Conservation (phyloP, 768 basidiomycete genomes). For the Auriscalpium vulgare region DNA sequence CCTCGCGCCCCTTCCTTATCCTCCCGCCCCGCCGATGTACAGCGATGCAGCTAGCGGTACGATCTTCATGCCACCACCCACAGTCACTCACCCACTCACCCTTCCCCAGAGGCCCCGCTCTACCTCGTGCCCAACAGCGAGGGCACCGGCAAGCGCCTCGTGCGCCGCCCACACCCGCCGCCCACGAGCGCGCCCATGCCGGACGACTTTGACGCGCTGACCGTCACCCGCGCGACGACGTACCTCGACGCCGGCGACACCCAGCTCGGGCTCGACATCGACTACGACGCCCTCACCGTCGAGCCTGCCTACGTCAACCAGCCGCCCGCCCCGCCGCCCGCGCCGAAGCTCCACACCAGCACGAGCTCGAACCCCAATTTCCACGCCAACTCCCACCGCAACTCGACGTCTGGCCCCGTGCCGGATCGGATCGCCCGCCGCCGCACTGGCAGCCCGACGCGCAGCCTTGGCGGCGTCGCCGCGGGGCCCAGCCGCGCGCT, state of each 20-base stretch:
- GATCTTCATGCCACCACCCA: neutral
- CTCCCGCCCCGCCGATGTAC: conserved; percentile 6
- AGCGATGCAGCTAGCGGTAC: conserved; percentile 15
- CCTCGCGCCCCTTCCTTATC: no score
- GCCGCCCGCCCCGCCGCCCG: neutral
- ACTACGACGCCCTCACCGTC: conserved; percentile 13
- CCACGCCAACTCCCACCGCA: no score
- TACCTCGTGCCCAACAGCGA: conserved; percentile 34
- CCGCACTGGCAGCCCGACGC: conserved; percentile 10
- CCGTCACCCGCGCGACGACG: conserved; percentile 14
- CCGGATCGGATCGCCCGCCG: neutral
- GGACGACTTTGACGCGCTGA: conserved; percentile 34
- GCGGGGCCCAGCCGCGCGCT: neutral
- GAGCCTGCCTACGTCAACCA: neutral
- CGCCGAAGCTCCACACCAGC: neutral
- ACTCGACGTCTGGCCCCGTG: no score
- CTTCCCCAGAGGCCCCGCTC: conserved; percentile 7
- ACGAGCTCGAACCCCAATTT: neutral
- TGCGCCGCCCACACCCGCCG: conserved; percentile 31
- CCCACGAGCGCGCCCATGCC: conserved; percentile 31
- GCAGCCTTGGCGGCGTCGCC: conserved; percentile 3
- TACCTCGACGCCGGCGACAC: conserved; percentile 8
- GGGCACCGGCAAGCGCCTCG: conserved; percentile 28
- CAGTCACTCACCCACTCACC: neutral
- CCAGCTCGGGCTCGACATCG: conserved; percentile 4